Base-by-base conservation (phyloP, 208 protist genomes). In the Acanthamoeba triangularis region DNA sequence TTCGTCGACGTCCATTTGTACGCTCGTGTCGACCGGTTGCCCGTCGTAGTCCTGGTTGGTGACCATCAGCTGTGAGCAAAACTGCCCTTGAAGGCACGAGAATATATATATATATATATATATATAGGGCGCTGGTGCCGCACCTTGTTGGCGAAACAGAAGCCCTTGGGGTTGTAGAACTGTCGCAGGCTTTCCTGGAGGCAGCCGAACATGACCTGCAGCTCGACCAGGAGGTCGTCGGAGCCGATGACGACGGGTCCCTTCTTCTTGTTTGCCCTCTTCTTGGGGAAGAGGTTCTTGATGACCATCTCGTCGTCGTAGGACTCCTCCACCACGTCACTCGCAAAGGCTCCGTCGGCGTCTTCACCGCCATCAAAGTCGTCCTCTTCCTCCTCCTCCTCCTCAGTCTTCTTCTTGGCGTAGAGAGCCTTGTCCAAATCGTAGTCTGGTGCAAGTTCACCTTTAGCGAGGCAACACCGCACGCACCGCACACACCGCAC, bases 1-100 rank as follows among this genome's bases (percentile, higher is more conserved):
- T 80, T 98, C 97, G 67, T 98, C 88, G 7, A 74, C 96, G 90
- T 98, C 97, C 97, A 98, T 97, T 69, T 98, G 97, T 52, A 95
- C 37, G n/a, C 67, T 49, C 1, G 69, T 59, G 72, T 97, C 94
- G 13, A 98, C 95, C 5, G 76, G 80, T 20, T 85, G 69, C 49
- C 97, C 97, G 63, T 97, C 93, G 63, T 95, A 97, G 88, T 98
- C 96, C 41, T 93, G 74, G 30, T 92, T 85, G 20, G 16, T 47
- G 41, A 25, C 18, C 18, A 18, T 10, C 16, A 25, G 18, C 20
- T 59, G 18, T 35, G 35, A 41, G 44, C 25, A 13, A 87, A 54
- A 14, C n/a, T n/a, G n/a, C n/a, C n/a, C n/a, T n/a, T n/a, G n/a
- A n/a, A n/a, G n/a, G n/a, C n/a, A n/a, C n/a, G n/a, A n/a, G n/a